Evolutionary conservation across 108 stramenopile species (phyloP), one percentile per base, ranked within the genome.

Genomic region (Bacterosira constricta): DNA sequence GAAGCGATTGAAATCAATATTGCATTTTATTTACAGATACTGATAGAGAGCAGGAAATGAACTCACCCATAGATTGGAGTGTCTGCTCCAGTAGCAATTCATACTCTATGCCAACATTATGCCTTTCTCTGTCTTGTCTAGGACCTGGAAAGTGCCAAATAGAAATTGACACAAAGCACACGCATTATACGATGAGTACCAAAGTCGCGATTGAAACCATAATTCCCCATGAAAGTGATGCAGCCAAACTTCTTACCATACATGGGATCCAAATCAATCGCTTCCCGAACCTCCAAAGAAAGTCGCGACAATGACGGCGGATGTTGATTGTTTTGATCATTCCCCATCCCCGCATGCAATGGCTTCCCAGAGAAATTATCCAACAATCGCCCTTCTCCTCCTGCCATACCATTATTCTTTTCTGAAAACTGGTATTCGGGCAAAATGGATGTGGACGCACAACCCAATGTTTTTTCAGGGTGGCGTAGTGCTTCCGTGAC

Each of bases 71-170:
- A 9, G 66, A 54, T 52, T 34, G 50, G 52, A 94, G 64, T 39
- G 60, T 57, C 32, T 86, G 46, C 53, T 91, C 93, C 31, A 94
- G 69, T 6, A 87, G 36, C 10, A 80, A 62, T 75, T 94, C 93
- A 65, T 87, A 90, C 56, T 94, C 93, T 27, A 91, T 77, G 5
- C 93, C 93, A 41, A 91, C 55, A 27, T 74, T 67, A 31, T 90
- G 80, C 21, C 89, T 66, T 45, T 82, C 75, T 38, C 62, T 76
- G 50, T 94, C 93, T 25, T 83, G 82, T 27, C 39, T 29, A 27
- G 93, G 93, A 39, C 71, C 71, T 72, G 44, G 49, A 23, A 1
- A 47, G 49, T 50, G 17, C 49, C 20, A 23, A 2, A 21, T 44
- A 17, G 17, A 44, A 17, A 6, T 44, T 44, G 2, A 17, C 13